These are phyloP conservation scores for Fusarium sp. DNA, from an alignment of 2,329 filamentous ascomycete genomes.

Conservation along the genomic window DNA sequence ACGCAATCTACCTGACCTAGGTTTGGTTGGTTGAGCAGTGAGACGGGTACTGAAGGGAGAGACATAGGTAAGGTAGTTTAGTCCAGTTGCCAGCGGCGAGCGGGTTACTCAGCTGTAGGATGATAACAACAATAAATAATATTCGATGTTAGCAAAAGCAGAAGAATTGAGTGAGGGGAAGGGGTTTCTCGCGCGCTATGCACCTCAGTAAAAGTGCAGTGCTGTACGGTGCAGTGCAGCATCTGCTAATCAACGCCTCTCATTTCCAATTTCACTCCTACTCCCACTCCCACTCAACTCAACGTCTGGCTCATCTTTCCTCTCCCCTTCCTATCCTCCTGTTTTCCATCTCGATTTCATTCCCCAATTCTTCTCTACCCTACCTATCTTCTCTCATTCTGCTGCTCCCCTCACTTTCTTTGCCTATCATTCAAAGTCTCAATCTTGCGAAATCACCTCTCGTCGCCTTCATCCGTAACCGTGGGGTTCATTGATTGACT, in stretches of 20 bases:
- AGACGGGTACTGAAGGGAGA: not conserved
- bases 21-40: not conserved
- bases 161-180: slow-evolving; percentile 20
- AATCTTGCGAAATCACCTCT: slow-evolving; percentile 14
- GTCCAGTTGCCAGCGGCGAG: not conserved
- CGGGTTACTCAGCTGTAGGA: not conserved
- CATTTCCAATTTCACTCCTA: slow-evolving; percentile 28
- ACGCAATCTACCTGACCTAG: not conserved
- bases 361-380: not conserved
- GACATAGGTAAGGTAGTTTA: not conserved
- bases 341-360: not conserved
- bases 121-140: not conserved
- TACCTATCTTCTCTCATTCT: not conserved
- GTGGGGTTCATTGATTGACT: slow-evolving; percentile 13
- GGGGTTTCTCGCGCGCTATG: slow-evolving; percentile 4
- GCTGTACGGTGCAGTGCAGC: not conserved
- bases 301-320: slow-evolving; percentile 7
- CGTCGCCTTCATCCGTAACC: not conserved
- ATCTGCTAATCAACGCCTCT: slow-evolving; percentile 39
- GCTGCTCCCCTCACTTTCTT: not conserved
- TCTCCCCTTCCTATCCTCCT: slow-evolving; percentile 1
- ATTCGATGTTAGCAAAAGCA: not conserved
- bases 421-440: not conserved
- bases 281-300: slow-evolving; percentile 20
- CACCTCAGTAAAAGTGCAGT: not conserved